Evolutionary conservation across 106 monocot species (phyloP), one percentile per base, ranked within the genome.

Genomic region (Dioscorea dumetorum): DNA sequence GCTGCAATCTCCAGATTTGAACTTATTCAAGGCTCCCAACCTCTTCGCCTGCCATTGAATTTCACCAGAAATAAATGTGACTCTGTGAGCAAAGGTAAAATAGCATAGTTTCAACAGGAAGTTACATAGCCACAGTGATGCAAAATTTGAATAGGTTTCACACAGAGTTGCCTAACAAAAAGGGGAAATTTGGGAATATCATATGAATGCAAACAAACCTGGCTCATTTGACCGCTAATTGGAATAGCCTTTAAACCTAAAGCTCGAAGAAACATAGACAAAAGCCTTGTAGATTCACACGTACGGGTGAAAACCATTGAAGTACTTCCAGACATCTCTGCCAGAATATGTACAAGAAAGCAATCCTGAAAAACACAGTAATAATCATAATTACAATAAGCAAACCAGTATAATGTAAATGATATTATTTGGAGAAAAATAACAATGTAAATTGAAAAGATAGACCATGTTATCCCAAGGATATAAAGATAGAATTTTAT

Each of bases 251-350:
- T 91, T 50, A 91, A 78, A 65, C 95, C 91, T 32, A 97, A 75
- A 63, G 89, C 88, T 2, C 89, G 77, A 14, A 97, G 95, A 56
- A 87, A 68, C 19, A 91, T 61, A 41, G 95, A 61, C 7, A 97
- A 74, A 16, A 91, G 71, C 19, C 82, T 71, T 24, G 95, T 92
- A 31, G 88, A 53, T 33, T 91, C 88, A 78, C 95, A 97, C 8
- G 86, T 97, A 19, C 95, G 81, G 32, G 88, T 91, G 71, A 97
- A 97, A 69, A 97, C 73, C 95, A 97, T 97, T 22, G 84, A 72
- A 35, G 84, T 88, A 41, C 84, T 91, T 69, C 88, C 91, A 48
- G 74, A 50, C 82, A 78, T 91, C 73, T 86, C 86, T 41, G 77
- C 88, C 75, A 97, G 61, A 65, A 97, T 76, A 70, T 97, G 87